phyloP scores from a whole-genome alignment of 139 green algal species.

The Auxenochlorella pyrenoidosa region DNA sequence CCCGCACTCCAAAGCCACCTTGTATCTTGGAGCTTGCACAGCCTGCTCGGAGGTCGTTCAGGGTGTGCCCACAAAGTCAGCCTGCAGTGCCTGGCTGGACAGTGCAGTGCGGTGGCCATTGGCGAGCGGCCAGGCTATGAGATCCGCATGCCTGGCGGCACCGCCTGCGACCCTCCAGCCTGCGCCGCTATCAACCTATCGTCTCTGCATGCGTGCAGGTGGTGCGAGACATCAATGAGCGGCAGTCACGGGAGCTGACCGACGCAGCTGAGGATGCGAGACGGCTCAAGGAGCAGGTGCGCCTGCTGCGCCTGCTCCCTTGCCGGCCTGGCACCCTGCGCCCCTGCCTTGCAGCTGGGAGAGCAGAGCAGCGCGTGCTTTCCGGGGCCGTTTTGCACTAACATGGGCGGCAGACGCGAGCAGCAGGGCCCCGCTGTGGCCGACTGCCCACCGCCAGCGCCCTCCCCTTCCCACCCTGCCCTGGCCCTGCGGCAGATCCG shows the following conservation, averaged over 20 bases:
- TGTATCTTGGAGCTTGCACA: too few relatives aligned
- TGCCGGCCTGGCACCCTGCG: neutral
- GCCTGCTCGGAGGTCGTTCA: too few relatives aligned
- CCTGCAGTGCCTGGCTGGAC: neutral
- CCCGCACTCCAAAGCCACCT: too few relatives aligned
- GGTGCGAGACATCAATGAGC: slow-evolving; percentile 58
- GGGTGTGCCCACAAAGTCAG: too few relatives aligned
- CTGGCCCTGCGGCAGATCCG: neutral
- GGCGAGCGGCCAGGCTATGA: neutral
- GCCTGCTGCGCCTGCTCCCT: neutral
- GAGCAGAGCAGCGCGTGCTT: too few relatives aligned
- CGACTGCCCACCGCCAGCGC: neutral
- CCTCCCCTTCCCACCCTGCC: neutral
- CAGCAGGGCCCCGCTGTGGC: neutral
- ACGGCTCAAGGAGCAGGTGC: slow-evolving; percentile 19
- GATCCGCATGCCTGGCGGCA: too few relatives aligned
- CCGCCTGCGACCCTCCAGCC: neutral
- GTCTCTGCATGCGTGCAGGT: slow-evolving; percentile 16
- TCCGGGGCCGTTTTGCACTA: too few relatives aligned
- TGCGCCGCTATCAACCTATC: neutral
- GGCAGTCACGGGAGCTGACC: slow-evolving; percentile 43
- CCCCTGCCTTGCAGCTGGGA: too few relatives aligned
- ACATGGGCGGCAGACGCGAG: neutral
- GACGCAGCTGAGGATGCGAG: slow-evolving; percentile 23
- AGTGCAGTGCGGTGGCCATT: neutral